Evolutionary conservation across 2,329 filamentous ascomycete genomes (phyloP), one percentile per base, ranked within the genome.

Genomic region (Knoxdaviesia capensis): DNA sequence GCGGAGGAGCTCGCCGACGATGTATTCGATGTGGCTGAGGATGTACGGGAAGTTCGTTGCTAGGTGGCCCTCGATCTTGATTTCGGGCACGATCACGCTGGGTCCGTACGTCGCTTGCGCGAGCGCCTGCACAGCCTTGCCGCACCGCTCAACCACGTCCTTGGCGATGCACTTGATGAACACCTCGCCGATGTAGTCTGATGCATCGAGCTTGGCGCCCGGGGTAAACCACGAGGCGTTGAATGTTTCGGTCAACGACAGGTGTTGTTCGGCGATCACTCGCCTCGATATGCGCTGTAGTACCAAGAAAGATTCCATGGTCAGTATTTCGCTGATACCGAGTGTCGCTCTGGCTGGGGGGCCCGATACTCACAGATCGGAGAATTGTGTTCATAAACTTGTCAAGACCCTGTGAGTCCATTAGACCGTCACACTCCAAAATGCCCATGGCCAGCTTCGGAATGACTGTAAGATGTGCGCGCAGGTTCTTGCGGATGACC

Each of bases 231-330:
- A 87, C 2, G 83, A 80, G 0, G 83, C 82, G 57, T 90, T 80
- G 63, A 87, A 96, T 1, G 87, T 94, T 50, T 96, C 87, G 5
- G 87, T 94, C 11, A 98, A 70, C 7, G 90, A 86, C 34, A 98
- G 74, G 55, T 98, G 90, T 54, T 98, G 90, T 59, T 98, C 90
- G 33, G 90, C 90, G 54, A 98, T 98, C 49, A 96, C 90, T 47
- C 92, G 77, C 45, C 90, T 78, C 38, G 87, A 94, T 50, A 98
- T 98, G 45, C 90, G 75, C 82, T 90, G 50, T 10, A 31, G 9
- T 20, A 20, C 20, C 20, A 20, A 20, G 20, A 20, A 20, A 20
- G 20, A 20, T 20, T 20, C 20, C 20, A 20, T 7, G 4, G 31
- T 36, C 8, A 36, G n/a, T n/a, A 40, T 6, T 6, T 20, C 10